Base-by-base conservation (phyloP, 2,329 filamentous ascomycete genomes). In the Coniochaeta sp. region DNA sequence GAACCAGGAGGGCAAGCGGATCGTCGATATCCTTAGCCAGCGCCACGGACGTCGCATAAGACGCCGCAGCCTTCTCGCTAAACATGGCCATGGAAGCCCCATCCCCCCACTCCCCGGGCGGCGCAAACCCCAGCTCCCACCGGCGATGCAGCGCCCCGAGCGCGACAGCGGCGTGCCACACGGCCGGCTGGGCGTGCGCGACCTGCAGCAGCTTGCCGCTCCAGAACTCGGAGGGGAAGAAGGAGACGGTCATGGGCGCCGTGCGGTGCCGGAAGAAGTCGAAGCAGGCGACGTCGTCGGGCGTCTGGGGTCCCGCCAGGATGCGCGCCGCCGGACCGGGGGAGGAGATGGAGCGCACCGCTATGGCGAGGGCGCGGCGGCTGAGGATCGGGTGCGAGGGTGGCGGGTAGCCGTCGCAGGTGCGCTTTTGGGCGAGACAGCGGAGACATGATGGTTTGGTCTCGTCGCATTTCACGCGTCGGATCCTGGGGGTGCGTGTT, bases 401-500 rank as follows among this genome's bases (percentile, higher is more conserved):
- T 1, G 63, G 36, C 0, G 70, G 62, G 60, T 75, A 75, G 16
- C 72, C 72, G 58, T 74, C 73, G 59, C 73, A 74, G 12, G 63
- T 65, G 1, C 73, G 71, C 6, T 67, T 63, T 7, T 28, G 65
- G 24, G 63, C 16, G 2, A 54, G 17, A 58, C 64, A 67, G 43
- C 65, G 63, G 17, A 63, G 63, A 59, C 73, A 75, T 1, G 57
- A 56, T 0, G 73, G 73, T 40, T 68, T 70, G 17, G 62, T 58
- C 63, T 72, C 70, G 60, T 74, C 73, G 60, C 73, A 75, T 54
- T 73, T 74, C 3, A 75, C 69, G 24, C 71, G 71, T 1, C 72
- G 72, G 50, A 75, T 72, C 40, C 71, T 73, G 28, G 16, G 26
- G 22, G 28, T 5, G 34, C 3, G 5, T 38, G 34, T 38, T 38